Conservation (phyloP, 257 asterid species). For the Ilex aquifolium region DNA sequence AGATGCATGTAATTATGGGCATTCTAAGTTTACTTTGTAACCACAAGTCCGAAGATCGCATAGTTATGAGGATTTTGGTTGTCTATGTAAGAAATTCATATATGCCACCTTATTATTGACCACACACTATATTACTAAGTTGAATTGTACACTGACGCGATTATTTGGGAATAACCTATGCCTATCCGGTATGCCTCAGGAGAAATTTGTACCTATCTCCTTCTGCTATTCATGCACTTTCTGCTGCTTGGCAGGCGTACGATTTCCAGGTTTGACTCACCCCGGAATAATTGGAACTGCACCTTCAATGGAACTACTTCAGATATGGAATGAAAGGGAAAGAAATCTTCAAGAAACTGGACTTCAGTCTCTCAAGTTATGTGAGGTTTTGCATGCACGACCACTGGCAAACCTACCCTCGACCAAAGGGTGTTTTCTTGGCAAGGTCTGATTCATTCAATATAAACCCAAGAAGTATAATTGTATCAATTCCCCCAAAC, state of each 20-base stretch:
- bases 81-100: too few species aligned
- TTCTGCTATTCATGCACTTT: neutral
- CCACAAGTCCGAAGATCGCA: too few species aligned
- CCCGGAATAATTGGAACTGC: slow-evolving; percentile 97
- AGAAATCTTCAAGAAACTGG: slow-evolving; percentile 67
- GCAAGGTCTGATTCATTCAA: slow-evolving; percentile 52
- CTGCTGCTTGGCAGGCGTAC: slow-evolving; percentile 42
- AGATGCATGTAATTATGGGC: too few species aligned
- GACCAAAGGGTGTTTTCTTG: slow-evolving; percentile 74
- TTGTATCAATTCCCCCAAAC: too few species aligned
- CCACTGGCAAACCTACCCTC: slow-evolving; percentile 87
- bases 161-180: too few species aligned
- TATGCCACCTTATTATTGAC: too few species aligned
- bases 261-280: slow-evolving; percentile 90
- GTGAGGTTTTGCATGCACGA: slow-evolving; percentile 84
- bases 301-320: slow-evolving; percentile 76
- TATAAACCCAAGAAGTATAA: neutral
- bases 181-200: too few species aligned
- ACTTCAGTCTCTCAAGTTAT: slow-evolving; percentile 49
- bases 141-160: too few species aligned
- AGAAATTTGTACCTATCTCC: neutral
- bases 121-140: too few species aligned
- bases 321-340: slow-evolving; percentile 84
- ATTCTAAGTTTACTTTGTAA: too few species aligned
- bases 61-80: too few species aligned